Conservation (phyloP, 1,284 basidiomycete species). For the Rhizoctonia solani region DNA sequence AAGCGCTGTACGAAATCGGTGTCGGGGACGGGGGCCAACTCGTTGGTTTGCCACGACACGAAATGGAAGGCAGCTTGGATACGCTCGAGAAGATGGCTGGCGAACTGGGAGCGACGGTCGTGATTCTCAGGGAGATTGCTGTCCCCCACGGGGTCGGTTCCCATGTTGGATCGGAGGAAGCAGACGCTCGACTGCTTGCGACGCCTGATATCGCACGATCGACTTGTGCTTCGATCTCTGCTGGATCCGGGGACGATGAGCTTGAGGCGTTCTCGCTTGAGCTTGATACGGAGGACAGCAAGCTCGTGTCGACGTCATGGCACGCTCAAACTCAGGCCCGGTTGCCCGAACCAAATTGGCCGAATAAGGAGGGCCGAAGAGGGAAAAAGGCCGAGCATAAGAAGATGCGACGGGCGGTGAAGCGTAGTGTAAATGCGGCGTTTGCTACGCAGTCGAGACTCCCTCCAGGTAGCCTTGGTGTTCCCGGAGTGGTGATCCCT, state of each 20-base stretch:
- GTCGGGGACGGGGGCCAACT: slow-evolving; percentile 85
- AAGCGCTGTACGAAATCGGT: slow-evolving; percentile 91
- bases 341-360: not conserved
- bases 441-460: not conserved
- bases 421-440: slow-evolving; percentile 14
- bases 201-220: not conserved
- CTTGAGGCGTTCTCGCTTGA: slow-evolving; percentile 29
- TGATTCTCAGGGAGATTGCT: slow-evolving; percentile 84
- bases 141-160: slow-evolving; percentile 51
- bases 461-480: not conserved
- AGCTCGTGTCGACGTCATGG: slow-evolving; percentile 6
- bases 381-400: slow-evolving; percentile 27
- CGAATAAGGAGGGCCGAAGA: not conserved
- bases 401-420: slow-evolving; percentile 8
- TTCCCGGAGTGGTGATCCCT: not conserved
- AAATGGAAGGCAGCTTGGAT: slow-evolving; percentile 78
- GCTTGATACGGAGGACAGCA: slow-evolving; percentile 31
- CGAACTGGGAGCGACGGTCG: slow-evolving; percentile 86
- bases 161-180: not conserved
- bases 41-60: slow-evolving; percentile 72
- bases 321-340: not conserved
- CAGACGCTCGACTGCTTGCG: not conserved
- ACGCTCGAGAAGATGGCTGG: slow-evolving; percentile 91
- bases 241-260: slow-evolving; percentile 15
- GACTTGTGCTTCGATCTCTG: not conserved